Evolutionary conservation across 768 basidiomycete species (phyloP), one percentile per base, ranked within the genome.

Genomic region (Lepiota brunneoincarnata): DNA sequence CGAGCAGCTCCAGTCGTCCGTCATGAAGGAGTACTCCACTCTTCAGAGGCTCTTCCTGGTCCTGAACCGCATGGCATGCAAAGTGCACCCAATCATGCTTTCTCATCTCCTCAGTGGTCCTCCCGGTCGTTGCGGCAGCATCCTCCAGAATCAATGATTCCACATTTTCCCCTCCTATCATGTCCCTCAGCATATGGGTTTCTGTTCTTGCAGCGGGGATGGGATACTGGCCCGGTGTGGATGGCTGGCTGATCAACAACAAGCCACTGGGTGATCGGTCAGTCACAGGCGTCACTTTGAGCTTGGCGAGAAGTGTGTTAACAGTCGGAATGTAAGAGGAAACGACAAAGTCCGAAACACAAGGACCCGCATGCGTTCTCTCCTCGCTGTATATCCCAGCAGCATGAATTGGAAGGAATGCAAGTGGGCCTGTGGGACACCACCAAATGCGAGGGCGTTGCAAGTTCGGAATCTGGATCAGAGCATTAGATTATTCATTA

Each of bases 51-150:
- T 59, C 52, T 2, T n/a, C 3, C 0, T 51, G 6, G 46, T 78
- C 62, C 23, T 72, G 64, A 12, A 53, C 55, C 1, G 58, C 69
- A 7, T 70, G 69, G 42, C 72, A 73, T 0, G 74, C 68, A 6
- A 75, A 53, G 53, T 76, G 74, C 15, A 64, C 42, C 51, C 60
- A 63, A 17, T 49, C 50, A 35, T 54, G 51, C n/a, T 38, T 28
- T 11, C 61, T 40, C 51, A 68, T 53, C 9, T 56, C 38, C 2
- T 39, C 24, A 38, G 42, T 51, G 17, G 61, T 61, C 7, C 37
- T n/a, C 4, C 50, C 46, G 2, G 52, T 43, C 1, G 63, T 64
- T 9, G 58, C 63, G 10, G 54, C 49, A 5, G 24, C 26, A 1
- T 49, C 63, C 24, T 59, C 40, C 2, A 64, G 49, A 40, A 41